Base-by-base conservation (phyloP, 495 filamentous ascomycete species). In the Lophiotrema nucula region DNA sequence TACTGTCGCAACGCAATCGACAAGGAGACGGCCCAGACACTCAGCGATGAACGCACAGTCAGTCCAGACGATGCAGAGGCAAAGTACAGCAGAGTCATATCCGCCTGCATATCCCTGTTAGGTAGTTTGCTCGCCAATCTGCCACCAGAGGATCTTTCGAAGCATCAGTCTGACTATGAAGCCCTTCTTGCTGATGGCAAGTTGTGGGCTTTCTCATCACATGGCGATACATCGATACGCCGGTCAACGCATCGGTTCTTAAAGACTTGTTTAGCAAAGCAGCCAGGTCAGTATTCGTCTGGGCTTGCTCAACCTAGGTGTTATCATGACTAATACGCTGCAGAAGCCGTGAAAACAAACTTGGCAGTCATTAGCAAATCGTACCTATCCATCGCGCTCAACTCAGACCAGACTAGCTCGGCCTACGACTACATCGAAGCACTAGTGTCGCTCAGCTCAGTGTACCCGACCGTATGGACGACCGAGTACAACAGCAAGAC, bases 1-100 rank as follows among this genome's bases (percentile, higher is more conserved):
- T 96, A 88, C 71, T 88, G 89, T 38, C 81, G 78, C 35, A 83
- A 88, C 72, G 88, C 89, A 16, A 77, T 92, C 27, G 67, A 81
- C 47, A 81, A 85, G 43, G 92, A 99, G 71, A 90, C 85, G 2
- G 71, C 83, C 2, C 76, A 83, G 23, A 93, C 90, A 0, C 75
- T 99, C 43, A 96, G 91, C 67, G 95, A 97, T 69, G 86, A 92
- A 70, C 81, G 91, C 48, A 88, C 83, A 4, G 84, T 87, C 24
- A 92, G 84, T 56, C 75, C 85, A 11, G 92, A 97, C 62, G 93
- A 99, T 65, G 82, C 88, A 0, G 77, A 88, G 53, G 83, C 84
- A 1, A 97, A 96, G 65, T 93, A 95, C 71, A 78, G 82, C 25
- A 79, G 93, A 52, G 89, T 95, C 4, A 79, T 90, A 19, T 83